Evolutionary conservation across 192 early-diverging fungal species (phyloP).

Genomic region (Linnemannia hyalina): DNA sequence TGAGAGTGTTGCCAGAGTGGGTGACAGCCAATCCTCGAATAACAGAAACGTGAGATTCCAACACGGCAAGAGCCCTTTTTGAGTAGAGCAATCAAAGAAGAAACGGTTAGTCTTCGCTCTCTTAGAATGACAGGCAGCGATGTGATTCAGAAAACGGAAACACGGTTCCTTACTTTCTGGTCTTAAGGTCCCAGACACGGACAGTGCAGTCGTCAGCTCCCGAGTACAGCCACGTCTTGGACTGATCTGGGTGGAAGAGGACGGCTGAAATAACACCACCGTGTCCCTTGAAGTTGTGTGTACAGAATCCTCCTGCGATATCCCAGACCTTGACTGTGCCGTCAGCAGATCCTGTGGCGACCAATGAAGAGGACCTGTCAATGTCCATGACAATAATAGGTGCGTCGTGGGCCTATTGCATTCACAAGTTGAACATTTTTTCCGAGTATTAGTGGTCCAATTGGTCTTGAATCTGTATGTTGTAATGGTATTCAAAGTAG

Average conservation of each 20-base stretch:
- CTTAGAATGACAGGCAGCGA: background rate
- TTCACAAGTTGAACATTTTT: background rate
- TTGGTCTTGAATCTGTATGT: background rate
- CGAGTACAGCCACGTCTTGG: slow-evolving; percentile 79
- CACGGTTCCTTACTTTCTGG: slow-evolving; percentile 66
- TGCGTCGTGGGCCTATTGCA: slow-evolving; percentile 85
- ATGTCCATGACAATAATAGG: slow-evolving; percentile 94
- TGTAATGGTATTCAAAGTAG: background rate
- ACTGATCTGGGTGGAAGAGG: slow-evolving; percentile 79
- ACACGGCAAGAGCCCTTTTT: slow-evolving; percentile 73
- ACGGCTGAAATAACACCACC: slow-evolving; percentile 87
- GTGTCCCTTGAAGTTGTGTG: slow-evolving; percentile 96
- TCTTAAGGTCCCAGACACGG: slow-evolving; percentile 90
- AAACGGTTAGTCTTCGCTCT: background rate
- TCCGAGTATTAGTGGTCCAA: background rate
- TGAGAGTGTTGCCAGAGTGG: slow-evolving; percentile 73
- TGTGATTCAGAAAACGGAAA: no score
- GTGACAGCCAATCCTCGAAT: slow-evolving; percentile 92
- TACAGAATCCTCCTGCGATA: slow-evolving; percentile 90
- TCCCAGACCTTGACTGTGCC: slow-evolving; percentile 97
- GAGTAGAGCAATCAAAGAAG: background rate
- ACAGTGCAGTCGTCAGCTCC: slow-evolving; percentile 94
- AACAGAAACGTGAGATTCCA: slow-evolving; percentile 91
- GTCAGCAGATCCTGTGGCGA: slow-evolving; percentile 97
- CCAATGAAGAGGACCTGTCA: slow-evolving; percentile 89